Conservation (phyloP, 306 rosid genomes). For the Vigna unguiculata region DNA sequence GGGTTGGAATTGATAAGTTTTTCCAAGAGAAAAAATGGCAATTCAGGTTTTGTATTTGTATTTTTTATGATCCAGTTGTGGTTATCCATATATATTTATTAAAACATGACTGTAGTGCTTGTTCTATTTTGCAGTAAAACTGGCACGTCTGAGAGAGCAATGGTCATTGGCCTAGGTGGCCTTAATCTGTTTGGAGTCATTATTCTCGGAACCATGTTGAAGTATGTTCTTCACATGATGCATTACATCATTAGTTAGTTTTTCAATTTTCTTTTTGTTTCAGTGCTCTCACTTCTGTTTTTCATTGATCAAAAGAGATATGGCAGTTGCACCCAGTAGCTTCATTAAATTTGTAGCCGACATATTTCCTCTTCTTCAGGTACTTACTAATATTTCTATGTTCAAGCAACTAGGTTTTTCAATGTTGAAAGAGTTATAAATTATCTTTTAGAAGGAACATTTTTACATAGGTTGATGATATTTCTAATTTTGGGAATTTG, state of each 20-base stretch:
- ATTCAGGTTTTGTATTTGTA: constrained; percentile 71
- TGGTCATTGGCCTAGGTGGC: constrained; percentile 92
- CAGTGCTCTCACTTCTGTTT: constrained; percentile 39
- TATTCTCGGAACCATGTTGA: constrained; percentile 92
- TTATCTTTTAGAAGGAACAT: constrained; percentile 23
- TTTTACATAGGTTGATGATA: constrained; percentile 11
- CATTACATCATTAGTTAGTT: constrained; percentile 32
- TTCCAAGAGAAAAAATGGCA: constrained; percentile 85
- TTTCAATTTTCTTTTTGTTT: constrained; percentile 32
- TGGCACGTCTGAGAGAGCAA: constrained; percentile 73
- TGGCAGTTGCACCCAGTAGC: constrained; percentile 71
- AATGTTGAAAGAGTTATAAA: constrained; percentile 9
- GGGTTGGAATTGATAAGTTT: constrained; percentile 83
- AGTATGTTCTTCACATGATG: constrained; percentile 61
- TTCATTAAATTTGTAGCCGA: constrained; percentile 76
- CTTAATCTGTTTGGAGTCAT: constrained; percentile 95
- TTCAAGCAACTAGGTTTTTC: constrained; percentile 33
- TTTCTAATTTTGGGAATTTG: constrained; percentile 25
- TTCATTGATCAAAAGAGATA: constrained; percentile 64
- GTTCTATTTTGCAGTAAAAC: constrained; percentile 73
- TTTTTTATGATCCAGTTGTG: constrained; percentile 24
- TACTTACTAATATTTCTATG: constrained; percentile 41
- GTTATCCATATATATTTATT: constrained; percentile 35
- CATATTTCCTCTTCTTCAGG: constrained; percentile 98
- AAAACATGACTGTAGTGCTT: constrained; percentile 27